phyloP scores from a whole-genome alignment of 2,329 filamentous ascomycete species.

The Elsinoe fawcettii region DNA sequence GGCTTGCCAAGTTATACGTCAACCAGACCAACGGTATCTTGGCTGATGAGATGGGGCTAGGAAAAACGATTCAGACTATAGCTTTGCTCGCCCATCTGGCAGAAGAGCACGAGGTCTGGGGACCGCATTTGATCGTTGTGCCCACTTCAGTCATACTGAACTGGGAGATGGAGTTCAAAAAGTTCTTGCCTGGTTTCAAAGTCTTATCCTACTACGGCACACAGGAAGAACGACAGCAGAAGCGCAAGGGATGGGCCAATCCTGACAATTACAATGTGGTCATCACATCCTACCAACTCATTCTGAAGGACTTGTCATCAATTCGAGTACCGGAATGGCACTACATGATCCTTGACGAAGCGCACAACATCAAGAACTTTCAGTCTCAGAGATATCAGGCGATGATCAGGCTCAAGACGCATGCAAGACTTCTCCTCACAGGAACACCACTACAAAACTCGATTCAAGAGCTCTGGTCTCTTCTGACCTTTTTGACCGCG shows the following conservation, averaged over 20 bases:
- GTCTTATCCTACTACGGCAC: slow-evolving; percentile 95
- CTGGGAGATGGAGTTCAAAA: slow-evolving; percentile 99
- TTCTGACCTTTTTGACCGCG: slow-evolving; percentile 94
- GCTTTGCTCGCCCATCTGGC: slow-evolving; percentile 87
- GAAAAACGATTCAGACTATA: slow-evolving; percentile 98
- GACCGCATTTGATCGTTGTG: slow-evolving; percentile 89
- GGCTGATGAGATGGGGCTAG: slow-evolving; percentile 96
- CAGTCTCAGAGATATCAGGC: slow-evolving; percentile 96
- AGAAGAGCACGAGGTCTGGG: slow-evolving; percentile 85
- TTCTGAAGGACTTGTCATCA: slow-evolving; percentile 85
- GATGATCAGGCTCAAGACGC: slow-evolving; percentile 85
- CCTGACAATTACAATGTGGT: slow-evolving; percentile 73
- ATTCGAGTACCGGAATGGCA: slow-evolving; percentile 93
- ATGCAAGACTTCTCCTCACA: slow-evolving; percentile 76
- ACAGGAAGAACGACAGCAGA: slow-evolving; percentile 82
- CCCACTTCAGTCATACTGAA: slow-evolving; percentile 98
- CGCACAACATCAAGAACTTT: slow-evolving; percentile 99
- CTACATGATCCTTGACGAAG: slow-evolving; percentile 96
- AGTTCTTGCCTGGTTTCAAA: slow-evolving; percentile 96
- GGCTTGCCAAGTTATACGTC: slow-evolving; percentile 86
- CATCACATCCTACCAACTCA: slow-evolving; percentile 95
- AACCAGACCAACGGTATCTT: slow-evolving; percentile 93
- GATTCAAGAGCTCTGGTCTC: slow-evolving; percentile 89
- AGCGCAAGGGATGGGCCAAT: slow-evolving; percentile 87
- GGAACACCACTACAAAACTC: slow-evolving; percentile 97